Percentiles rank a stretch among this genome's conserved stretches.
phyloP scores from a whole-genome alignment of 1,139 yeast species.

The Suhomyces maxii region DNA sequence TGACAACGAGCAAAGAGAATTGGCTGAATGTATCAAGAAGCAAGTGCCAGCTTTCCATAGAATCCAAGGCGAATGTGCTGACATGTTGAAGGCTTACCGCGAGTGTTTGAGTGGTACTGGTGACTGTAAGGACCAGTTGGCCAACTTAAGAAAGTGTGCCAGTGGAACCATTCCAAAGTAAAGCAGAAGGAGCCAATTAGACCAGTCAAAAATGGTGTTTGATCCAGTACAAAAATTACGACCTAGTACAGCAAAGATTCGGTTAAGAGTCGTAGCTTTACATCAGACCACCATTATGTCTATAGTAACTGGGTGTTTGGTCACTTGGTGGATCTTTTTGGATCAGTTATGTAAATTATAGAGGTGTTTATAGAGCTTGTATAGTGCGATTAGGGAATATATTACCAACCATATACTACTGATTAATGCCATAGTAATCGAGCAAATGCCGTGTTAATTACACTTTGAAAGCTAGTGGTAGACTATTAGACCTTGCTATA shows the following conservation, averaged over 20 bases:
- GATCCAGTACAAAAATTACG: background rate
- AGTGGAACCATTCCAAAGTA: conserved; percentile 5
- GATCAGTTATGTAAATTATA: too few relatives aligned
- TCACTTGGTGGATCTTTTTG: too few relatives aligned
- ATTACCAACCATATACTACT: too few relatives aligned
- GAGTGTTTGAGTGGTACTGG: conserved; percentile 49
- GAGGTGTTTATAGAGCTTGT: too few relatives aligned
- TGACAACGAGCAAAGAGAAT: conserved; percentile 46
- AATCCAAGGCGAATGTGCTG: conserved; percentile 59
- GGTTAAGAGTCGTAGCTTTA: background rate
- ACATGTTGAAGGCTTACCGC: conserved; percentile 58
- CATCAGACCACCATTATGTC: too few relatives aligned
- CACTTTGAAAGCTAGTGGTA: too few relatives aligned
- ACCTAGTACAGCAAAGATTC: background rate
- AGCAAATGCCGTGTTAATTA: too few relatives aligned
- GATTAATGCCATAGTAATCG: too few relatives aligned
- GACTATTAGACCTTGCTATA: too few relatives aligned
- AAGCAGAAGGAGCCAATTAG: background rate
- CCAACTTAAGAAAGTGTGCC: conserved; percentile 40
- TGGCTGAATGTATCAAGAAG: conserved; percentile 57
- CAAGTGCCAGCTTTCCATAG: conserved; percentile 64
- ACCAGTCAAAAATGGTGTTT: background rate
- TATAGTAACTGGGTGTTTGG: too few relatives aligned
- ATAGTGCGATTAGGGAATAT: too few relatives aligned
- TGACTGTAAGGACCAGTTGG: conserved; percentile 29